A percentile compares a stretch with the other conserved stretches of the same genome.
Conservation (phyloP, 2,329 filamentous ascomycete species). For the Venturia carpophila region DNA sequence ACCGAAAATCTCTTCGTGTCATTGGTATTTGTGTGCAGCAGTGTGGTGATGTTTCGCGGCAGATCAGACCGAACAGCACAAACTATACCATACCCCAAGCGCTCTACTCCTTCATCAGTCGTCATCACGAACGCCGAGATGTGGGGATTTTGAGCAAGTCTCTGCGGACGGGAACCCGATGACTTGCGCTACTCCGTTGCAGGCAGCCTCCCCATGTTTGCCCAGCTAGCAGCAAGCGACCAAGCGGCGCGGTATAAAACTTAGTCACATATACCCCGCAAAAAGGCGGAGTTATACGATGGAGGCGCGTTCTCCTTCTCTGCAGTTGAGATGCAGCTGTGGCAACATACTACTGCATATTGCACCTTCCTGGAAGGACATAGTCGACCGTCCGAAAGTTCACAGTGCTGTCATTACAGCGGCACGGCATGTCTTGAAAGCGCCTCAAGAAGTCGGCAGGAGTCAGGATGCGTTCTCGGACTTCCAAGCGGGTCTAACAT, state of each 20-base stretch:
- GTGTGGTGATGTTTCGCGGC: not conserved
- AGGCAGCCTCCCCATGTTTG: not conserved
- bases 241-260: not conserved
- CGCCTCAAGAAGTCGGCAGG: not conserved
- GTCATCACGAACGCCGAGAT: not conserved
- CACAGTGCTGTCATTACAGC: not conserved
- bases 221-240: not conserved
- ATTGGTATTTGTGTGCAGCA: not conserved
- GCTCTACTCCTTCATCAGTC: not conserved
- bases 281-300: not conserved
- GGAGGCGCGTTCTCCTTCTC: not conserved
- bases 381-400: not conserved
- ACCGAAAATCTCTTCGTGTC: not conserved
- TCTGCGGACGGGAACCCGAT: not conserved
- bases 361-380: not conserved
- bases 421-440: not conserved
- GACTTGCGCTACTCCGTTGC: not conserved
- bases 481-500: not conserved
- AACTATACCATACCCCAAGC: not conserved
- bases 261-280: conserved; percentile 9
- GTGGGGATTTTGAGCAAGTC: not conserved
- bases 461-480: not conserved
- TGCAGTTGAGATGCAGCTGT: not conserved
- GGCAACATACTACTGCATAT: not conserved
- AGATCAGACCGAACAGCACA: not conserved